Base-by-base conservation (phyloP, 495 filamentous ascomycete species). In the Aspergillus egyptiacus region DNA sequence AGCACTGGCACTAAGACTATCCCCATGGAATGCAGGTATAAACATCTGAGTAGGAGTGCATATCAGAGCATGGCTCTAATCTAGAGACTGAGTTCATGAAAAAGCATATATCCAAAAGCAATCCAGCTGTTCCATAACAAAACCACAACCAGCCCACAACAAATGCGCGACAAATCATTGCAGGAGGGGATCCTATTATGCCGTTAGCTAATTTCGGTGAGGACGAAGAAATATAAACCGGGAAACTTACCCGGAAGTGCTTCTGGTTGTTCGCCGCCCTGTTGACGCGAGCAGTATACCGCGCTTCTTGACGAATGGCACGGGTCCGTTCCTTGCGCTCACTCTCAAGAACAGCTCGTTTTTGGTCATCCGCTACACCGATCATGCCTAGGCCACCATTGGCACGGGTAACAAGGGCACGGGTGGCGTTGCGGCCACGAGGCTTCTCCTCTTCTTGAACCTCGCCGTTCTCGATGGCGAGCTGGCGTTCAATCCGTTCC, bases 351-450 rank as follows among this genome's bases (percentile, higher is more conserved):
- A 85, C 80, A 53, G 85, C 77, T 32, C 74, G 71, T 66, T 81
- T 89, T 74, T 86, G 86, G 35, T 73, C 67, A n/a, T 82, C 79
- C 2, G 73, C 79, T 11, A 84, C 85, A 32, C 85, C 85, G 33
- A 87, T 58, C 85, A 94, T 85, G 34, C 89, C 89, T 27, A 76
- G 60, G 19, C 84, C 84, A 23, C 84, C 84, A 53, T 87, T 86
- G 14, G 83, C 84, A 52, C 85, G 76, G 35, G 64, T 79, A 28
- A 79, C 65, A 17, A 87, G 54, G 51, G 84, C 80, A 35, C 85
- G 75, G 50, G 81, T 80, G 28, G 73, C 69, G 42, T 69, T 69
- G 37, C 68, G 69, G 24, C 59, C 62, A 24, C 63, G 62, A 10
- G 64, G 51, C 52, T 59, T 63, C 32, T 59, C 43, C 11, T 67